A percentile compares a stretch with the other conserved stretches of the same genome.
phyloP scores from a whole-genome alignment of 2,329 filamentous ascomycete genomes.

The Colletotrichum salicis region DNA sequence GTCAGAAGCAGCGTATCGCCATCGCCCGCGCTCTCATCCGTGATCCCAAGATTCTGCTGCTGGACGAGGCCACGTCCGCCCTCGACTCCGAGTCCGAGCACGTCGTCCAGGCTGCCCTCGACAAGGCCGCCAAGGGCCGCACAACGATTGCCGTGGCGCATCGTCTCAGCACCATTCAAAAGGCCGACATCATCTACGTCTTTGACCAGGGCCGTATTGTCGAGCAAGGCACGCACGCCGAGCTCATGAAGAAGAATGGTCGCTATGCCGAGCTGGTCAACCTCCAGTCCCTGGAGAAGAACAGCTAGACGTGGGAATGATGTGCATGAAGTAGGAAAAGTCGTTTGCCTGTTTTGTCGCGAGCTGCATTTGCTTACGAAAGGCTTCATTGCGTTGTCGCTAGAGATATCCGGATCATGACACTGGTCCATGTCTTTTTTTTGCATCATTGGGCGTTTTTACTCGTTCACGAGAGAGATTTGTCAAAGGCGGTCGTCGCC shows the following conservation, averaged over 20 bases:
- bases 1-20: slow-evolving; percentile 94
- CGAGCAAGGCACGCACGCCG: slow-evolving; percentile 82
- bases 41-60: slow-evolving; percentile 86
- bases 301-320: slow-evolving; percentile 39
- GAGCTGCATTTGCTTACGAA: slow-evolving; percentile 12
- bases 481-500: not conserved
- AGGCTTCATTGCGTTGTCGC: slow-evolving; percentile 1
- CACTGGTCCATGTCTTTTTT: slow-evolving; percentile 25
- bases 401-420: slow-evolving; percentile 32
- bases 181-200: slow-evolving; percentile 95
- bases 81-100: slow-evolving; percentile 82
- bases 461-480: not conserved
- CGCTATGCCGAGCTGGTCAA: slow-evolving; percentile 84
- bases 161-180: slow-evolving; percentile 90
- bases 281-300: slow-evolving; percentile 79
- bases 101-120: slow-evolving; percentile 82
- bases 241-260: slow-evolving; percentile 76
- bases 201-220: slow-evolving; percentile 90
- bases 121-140: slow-evolving; percentile 83
- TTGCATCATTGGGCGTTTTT: slow-evolving; percentile 32
- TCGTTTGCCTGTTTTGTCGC: slow-evolving; percentile 12
- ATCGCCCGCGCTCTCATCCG: slow-evolving; percentile 91
- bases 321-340: not conserved
- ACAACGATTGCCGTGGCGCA: slow-evolving; percentile 97
- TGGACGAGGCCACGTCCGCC: slow-evolving; percentile 84